These are phyloP conservation scores for Penicillium digitatum DNA, from an alignment of 2,329 filamentous ascomycete species.

Conservation along the genomic window DNA sequence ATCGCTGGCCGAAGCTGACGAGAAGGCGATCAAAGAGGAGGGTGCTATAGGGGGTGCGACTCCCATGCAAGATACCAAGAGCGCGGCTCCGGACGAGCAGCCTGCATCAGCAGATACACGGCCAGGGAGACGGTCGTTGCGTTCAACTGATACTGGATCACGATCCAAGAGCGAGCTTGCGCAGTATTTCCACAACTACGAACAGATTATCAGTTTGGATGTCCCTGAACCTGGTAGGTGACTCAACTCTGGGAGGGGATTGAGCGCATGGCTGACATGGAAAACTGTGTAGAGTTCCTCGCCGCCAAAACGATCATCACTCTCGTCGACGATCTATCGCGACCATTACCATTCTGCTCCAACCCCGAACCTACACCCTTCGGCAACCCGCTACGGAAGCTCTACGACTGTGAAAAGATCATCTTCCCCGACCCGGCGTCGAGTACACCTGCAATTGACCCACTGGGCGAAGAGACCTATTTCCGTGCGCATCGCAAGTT, in stretches of 20 bases:
- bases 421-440: slow-evolving; percentile 14
- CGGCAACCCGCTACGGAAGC: slow-evolving; percentile 36
- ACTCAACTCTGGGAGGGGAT: not conserved
- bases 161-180: slow-evolving; percentile 88
- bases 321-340: slow-evolving; percentile 58
- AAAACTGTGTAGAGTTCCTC: slow-evolving; percentile 58
- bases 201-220: slow-evolving; percentile 85
- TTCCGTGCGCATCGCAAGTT: slow-evolving; percentile 57
- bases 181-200: slow-evolving; percentile 88
- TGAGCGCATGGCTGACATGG: not conserved
- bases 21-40: not conserved
- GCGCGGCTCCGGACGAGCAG: slow-evolving; percentile 8
- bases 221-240: slow-evolving; percentile 68
- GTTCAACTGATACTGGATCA: slow-evolving; percentile 76
- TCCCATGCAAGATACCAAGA: slow-evolving; percentile 7
- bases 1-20: not conserved
- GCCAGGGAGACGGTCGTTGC: slow-evolving; percentile 67
- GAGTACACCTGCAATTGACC: slow-evolving; percentile 42
- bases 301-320: slow-evolving; percentile 69
- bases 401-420: slow-evolving; percentile 38
- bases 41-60: not conserved
- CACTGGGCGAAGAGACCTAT: slow-evolving; percentile 54
- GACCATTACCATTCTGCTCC: slow-evolving; percentile 27
- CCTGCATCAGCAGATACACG: slow-evolving; percentile 1
- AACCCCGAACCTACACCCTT: slow-evolving; percentile 26